These are phyloP conservation scores for Cymbopogon citratus DNA, from an alignment of 176 grass and related monocot species.

Conservation along the genomic window DNA sequence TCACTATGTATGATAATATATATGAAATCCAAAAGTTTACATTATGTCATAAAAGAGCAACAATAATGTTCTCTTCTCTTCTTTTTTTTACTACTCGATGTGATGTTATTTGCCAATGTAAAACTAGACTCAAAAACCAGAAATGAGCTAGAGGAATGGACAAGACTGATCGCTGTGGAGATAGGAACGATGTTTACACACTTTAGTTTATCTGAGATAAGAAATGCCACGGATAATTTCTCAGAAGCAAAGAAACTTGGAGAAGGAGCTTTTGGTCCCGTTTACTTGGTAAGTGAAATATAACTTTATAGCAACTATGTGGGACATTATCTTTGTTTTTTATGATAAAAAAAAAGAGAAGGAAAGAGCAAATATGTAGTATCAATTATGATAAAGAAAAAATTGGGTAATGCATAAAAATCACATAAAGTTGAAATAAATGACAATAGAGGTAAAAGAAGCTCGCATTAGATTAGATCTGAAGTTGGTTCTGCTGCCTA, in stretches of 20 bases:
- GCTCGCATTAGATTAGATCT: background rate
- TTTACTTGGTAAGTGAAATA: background rate
- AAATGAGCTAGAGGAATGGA: conserved; percentile 19
- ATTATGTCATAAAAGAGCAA: background rate
- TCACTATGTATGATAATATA: background rate
- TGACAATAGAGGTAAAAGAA: background rate
- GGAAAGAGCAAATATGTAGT: too few relatives aligned
- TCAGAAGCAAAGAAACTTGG: conserved; percentile 17
- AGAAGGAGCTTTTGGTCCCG: conserved; percentile 1
- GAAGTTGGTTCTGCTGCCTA: background rate
- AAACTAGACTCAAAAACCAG: background rate
- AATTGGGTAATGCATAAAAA: background rate
- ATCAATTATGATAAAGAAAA: background rate
- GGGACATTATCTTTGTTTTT: background rate
- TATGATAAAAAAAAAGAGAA: background rate
- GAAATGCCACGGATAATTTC: background rate
- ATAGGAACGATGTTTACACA: background rate
- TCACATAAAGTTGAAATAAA: background rate
- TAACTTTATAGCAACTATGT: background rate
- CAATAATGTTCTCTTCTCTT: background rate
- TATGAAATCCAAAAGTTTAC: background rate
- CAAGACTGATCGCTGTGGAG: background rate
- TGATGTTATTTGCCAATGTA: background rate
- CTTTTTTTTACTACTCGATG: background rate
- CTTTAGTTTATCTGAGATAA: conserved; percentile 17